Conservation (phyloP, 108 stramenopile genomes). For the Nannochloropsis gaditana region DNA sequence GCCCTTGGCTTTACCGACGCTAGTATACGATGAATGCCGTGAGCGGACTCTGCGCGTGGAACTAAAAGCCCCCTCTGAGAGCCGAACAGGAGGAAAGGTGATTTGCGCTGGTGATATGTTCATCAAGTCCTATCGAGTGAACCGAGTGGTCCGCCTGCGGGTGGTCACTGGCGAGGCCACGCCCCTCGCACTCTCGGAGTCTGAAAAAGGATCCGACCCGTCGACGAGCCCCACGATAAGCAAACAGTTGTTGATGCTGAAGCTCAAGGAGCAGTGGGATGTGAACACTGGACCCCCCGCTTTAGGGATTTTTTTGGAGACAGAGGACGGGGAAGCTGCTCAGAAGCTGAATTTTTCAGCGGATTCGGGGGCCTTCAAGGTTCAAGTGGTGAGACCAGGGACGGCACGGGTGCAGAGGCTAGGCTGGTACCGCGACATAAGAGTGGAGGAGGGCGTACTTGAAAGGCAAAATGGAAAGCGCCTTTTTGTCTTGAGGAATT, state of each 20-base stretch:
- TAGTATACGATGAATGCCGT: background rate
- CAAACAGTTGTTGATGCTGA: background rate
- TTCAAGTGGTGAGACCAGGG: background rate
- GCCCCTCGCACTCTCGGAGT: background rate
- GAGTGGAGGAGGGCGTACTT: conserved; percentile 5
- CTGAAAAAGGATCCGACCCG: background rate
- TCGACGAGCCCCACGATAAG: conserved; percentile 10
- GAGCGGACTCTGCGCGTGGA: background rate
- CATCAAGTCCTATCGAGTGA: background rate
- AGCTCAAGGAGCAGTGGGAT: background rate
- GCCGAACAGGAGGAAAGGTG: background rate
- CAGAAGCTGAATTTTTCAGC: background rate
- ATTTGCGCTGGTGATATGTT: background rate
- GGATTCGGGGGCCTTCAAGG: background rate
- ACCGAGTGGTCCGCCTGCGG: background rate
- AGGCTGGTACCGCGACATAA: background rate
- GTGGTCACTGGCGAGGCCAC: background rate
- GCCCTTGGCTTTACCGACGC: background rate
- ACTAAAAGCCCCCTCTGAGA: background rate
- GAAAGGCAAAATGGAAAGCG: background rate
- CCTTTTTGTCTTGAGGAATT: background rate
- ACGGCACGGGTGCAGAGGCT: background rate
- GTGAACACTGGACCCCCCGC: background rate
- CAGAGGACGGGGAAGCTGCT: background rate
- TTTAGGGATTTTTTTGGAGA: background rate